A percentile compares a stretch with the other conserved stretches of the same genome.
These are phyloP conservation scores for Pleochaeta shiraiana DNA, from an alignment of 2,329 filamentous ascomycete genomes.

Conservation along the genomic window DNA sequence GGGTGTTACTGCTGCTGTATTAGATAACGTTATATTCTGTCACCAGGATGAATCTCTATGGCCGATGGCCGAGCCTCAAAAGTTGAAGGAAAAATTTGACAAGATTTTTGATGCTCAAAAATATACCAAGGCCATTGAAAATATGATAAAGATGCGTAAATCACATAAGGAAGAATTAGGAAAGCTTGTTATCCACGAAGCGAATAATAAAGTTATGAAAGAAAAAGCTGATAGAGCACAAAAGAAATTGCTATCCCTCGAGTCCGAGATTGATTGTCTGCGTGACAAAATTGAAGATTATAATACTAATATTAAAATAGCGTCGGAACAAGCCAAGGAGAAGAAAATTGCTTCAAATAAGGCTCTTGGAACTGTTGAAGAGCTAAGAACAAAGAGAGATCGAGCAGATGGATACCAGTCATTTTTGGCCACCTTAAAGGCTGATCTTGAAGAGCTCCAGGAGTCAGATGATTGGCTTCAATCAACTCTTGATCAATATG, in stretches of 20 bases:
- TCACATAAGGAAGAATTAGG: constrained; percentile 55
- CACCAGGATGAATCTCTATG: constrained; percentile 96
- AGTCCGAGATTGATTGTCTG: constrained; percentile 41
- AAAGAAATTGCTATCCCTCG: constrained; percentile 40
- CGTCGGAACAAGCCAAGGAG: constrained; percentile 40
- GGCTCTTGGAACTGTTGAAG: constrained; percentile 51
- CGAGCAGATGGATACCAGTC: constrained; percentile 48
- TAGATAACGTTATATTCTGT: constrained; percentile 95
- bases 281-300: constrained; percentile 32
- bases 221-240: constrained; percentile 56
- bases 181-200: constrained; percentile 51
- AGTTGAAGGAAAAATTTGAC: constrained; percentile 85
- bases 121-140: constrained; percentile 94
- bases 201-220: constrained; percentile 63
- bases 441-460: constrained; percentile 51
- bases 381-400: constrained; percentile 55
- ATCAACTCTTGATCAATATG: constrained; percentile 51
- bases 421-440: constrained; percentile 45
- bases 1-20: constrained; percentile 71
- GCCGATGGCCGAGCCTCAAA: constrained; percentile 76
- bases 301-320: constrained; percentile 25
- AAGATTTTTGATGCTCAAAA: constrained; percentile 96
- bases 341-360: constrained; percentile 53
- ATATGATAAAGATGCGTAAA: constrained; percentile 73
- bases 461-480: constrained; percentile 62